Evolutionary conservation across 1,284 basidiomycete genomes (phyloP), one percentile per base, ranked within the genome.

Genomic region (Sanghuangporus weigelae): DNA sequence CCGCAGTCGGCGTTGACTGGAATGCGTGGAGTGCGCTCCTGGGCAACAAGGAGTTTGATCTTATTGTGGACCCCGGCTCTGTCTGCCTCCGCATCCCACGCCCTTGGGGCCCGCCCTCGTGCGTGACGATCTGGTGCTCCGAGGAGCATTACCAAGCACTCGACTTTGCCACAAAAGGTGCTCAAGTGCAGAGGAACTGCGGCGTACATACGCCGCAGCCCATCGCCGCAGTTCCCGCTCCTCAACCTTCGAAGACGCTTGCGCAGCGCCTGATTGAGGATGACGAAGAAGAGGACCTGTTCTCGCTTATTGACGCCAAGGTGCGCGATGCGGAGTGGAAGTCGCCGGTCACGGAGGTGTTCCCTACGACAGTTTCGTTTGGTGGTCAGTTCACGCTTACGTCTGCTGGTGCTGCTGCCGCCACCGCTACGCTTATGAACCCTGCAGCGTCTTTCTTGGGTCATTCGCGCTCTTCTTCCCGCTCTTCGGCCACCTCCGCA

Each of bases 31-130:
- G 90, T 59, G 69, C 79, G 51, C 77, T 81, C 60, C 82, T 92
- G 60, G 88, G 89, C 7, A 80, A 82, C 67, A 74, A 77, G 62
- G 87, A 89, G 74, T 86, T 92, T 69, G 89, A 92, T 73, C 81
- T 92, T 65, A 86, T 88, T 74, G 82, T 90, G 68, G 87, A 91
- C 73, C 90, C 90, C 63, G 89, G 88, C 63, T 84, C 81, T 71
- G 82, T 92, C 67, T 86, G 85, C 62, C 75, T 89, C 66, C 86
- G 86, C 66, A 78, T 82, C 71, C 79, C 57, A 11, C 56, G 77
- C 63, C 76, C 71, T 63, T 76, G 73, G 69, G 76, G 73, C 58
- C 73, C 71, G 71, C 73, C 66, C 72, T 77, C 69, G 77, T 70
- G 84, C 64, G 72, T 84, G 70, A 86, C 83, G 60, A 71, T 92